Evolutionary conservation across 2,329 filamentous ascomycete species (phyloP), one percentile per base, ranked within the genome.

Genomic region (Fusarium sp.): DNA sequence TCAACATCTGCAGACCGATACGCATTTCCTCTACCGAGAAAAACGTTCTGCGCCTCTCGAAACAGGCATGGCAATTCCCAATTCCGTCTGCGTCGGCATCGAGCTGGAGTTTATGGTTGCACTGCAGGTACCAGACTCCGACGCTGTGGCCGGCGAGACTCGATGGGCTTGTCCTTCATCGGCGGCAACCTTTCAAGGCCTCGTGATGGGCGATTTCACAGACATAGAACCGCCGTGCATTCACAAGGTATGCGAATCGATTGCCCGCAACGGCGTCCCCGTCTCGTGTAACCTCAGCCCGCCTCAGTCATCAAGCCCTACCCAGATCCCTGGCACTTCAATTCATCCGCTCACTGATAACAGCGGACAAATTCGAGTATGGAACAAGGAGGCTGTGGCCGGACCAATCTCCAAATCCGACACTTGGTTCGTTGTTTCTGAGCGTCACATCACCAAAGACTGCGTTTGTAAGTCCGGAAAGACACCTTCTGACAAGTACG

Each of bases 91-190:
- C 6, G 31, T 71, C 13, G 70, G 70, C 9, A 48, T 72, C 21
- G 70, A 72, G 62, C 41, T 72, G 19, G 70, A 72, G 49, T 71
- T 71, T 33, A 55, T 72, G 44, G 61, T 69, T 35, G 62, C 65
- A 27, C 56, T 70, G 23, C 57, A 59, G 45, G 36, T 41, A 11
- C 17, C 37, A 21, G 32, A 50, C 25, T 47, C 60, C 38, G 39
- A 49, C 17, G 38, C 25, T 31, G 41, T 23, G 43, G n/a, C 19
- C 44, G 27, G 42, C 25, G 48, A 61, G 19, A 33, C 29, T 46
- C 55, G 59, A 51, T 58, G 64, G 66, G 31, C 19, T 23, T 68
- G 57, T 45, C 51, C 44, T 38, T 51, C 53, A 17, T 53, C 56
- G 15, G 38, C 36, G n/a, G 37, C 43, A 11, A 36, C 46, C 44